Evolutionary conservation across 2,329 filamentous ascomycete genomes (phyloP).

Genomic region (Chalara sp.): DNA sequence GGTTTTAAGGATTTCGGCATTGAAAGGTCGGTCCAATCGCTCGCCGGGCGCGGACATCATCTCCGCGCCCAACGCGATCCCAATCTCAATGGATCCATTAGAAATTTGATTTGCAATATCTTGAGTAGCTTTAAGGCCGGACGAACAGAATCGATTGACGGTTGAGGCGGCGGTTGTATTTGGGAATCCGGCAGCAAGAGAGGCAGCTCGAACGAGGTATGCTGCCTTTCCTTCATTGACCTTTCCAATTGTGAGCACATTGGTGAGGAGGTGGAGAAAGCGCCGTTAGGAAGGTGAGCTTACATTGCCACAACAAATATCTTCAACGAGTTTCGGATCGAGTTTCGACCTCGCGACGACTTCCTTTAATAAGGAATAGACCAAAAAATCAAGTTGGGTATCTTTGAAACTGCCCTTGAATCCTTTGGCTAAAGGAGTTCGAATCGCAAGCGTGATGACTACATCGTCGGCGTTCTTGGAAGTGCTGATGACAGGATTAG

Average conservation of each 20-base stretch:
- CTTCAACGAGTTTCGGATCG: constrained; percentile 76
- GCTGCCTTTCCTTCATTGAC: constrained; percentile 79
- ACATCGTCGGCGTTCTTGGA: constrained; percentile 93
- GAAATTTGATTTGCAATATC: constrained; percentile 88
- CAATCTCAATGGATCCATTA: constrained; percentile 74
- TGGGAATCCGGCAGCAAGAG: constrained; percentile 87
- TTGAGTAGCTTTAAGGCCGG: constrained; percentile 89
- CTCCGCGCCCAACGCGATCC: constrained; percentile 84
- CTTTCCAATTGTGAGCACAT: constrained; percentile 33
- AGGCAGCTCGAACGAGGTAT: constrained; percentile 84
- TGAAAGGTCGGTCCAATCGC: constrained; percentile 64
- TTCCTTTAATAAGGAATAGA: constrained; percentile 77
- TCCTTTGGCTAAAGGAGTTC: constrained; percentile 83
- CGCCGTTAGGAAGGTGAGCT: constrained; percentile 21
- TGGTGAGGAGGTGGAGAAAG: background rate
- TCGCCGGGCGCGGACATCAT: constrained; percentile 75
- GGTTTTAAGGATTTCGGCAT: constrained; percentile 66
- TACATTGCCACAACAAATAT: constrained; percentile 91
- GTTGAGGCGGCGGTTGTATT: constrained; percentile 78
- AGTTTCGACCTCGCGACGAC: constrained; percentile 66
- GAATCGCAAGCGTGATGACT: constrained; percentile 87
- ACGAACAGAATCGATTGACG: constrained; percentile 95
- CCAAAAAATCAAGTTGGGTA: constrained; percentile 77
- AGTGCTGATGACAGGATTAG: constrained; percentile 48
- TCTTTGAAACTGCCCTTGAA: constrained; percentile 95